Evolutionary conservation across 1,284 basidiomycete genomes (phyloP).

Genomic region (Trichosporon faecale): DNA sequence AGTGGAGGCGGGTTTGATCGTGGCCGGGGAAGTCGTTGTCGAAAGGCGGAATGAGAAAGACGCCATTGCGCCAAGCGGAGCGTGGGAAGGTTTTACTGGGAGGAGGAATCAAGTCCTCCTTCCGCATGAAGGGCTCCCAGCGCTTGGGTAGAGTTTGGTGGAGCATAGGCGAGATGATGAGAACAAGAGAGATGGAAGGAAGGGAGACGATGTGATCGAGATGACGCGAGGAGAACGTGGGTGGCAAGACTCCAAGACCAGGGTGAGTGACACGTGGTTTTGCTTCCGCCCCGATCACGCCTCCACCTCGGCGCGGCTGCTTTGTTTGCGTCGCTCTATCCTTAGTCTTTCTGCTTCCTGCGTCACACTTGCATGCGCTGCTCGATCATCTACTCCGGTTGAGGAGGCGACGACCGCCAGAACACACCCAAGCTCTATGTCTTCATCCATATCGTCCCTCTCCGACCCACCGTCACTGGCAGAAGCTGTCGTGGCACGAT

Average conservation of each 20-base stretch:
- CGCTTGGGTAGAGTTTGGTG: not conserved
- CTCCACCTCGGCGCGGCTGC: too few relatives aligned
- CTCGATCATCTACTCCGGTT: too few relatives aligned
- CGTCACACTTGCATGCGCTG: too few relatives aligned
- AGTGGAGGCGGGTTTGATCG: not conserved
- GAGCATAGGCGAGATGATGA: not conserved
- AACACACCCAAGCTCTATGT: too few relatives aligned
- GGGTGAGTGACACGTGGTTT: too few relatives aligned
- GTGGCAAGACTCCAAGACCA: not conserved
- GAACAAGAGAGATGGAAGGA: not conserved
- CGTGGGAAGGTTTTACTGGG: not conserved
- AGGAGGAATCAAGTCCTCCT: not conserved
- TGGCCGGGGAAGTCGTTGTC: not conserved
- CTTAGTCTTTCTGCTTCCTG: too few relatives aligned
- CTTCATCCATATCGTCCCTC: not conserved
- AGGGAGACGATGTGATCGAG: not conserved
- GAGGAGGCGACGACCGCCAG: too few relatives aligned
- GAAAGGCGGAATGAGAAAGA: not conserved
- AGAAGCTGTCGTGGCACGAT: not conserved
- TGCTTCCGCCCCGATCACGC: too few relatives aligned
- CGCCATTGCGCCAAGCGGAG: not conserved
- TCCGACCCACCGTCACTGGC: not conserved
- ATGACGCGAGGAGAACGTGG: not conserved
- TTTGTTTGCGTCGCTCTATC: too few relatives aligned
- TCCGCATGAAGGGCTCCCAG: not conserved